Evolutionary conservation across 169 alveolate species (phyloP).

Genomic region (Pseudocohnilembus persalinus): DNA sequence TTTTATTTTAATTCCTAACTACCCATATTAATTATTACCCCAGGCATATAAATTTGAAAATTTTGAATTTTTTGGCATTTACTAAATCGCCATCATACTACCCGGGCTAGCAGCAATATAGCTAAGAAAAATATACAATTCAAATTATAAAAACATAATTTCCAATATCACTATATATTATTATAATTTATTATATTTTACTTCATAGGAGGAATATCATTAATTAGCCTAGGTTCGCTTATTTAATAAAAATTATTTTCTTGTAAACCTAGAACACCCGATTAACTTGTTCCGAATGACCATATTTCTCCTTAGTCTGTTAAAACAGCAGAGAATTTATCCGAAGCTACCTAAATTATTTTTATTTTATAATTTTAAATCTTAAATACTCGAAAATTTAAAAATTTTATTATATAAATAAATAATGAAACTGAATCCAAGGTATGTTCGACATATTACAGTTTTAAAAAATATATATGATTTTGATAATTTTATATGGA

Average conservation of each 20-base stretch:
- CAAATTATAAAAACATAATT: background rate
- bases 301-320: constrained; percentile 60
- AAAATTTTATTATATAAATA: no score
- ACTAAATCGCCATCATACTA: constrained; percentile 34
- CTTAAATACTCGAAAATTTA: no score
- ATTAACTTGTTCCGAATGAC: constrained; percentile 67
- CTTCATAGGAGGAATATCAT: constrained; percentile 41
- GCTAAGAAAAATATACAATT: background rate
- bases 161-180: background rate
- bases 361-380: no score
- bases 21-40: constrained; percentile 48
- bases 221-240: constrained; percentile 42
- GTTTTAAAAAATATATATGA: no score
- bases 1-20: constrained; percentile 23
- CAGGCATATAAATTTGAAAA: constrained; percentile 34
- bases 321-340: constrained; percentile 57
- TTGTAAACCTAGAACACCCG: constrained; percentile 57
- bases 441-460: no score
- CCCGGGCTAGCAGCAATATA: constrained; percentile 30
- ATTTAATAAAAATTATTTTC: constrained; percentile 39
- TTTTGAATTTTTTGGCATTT: background rate
- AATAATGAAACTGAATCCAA: no score
- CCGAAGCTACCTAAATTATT: constrained; percentile 34
- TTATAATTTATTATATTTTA: no score
- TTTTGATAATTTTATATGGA: no score